Conservation (phyloP, 768 basidiomycete species). For the Phlegmacium glaucopus region DNA sequence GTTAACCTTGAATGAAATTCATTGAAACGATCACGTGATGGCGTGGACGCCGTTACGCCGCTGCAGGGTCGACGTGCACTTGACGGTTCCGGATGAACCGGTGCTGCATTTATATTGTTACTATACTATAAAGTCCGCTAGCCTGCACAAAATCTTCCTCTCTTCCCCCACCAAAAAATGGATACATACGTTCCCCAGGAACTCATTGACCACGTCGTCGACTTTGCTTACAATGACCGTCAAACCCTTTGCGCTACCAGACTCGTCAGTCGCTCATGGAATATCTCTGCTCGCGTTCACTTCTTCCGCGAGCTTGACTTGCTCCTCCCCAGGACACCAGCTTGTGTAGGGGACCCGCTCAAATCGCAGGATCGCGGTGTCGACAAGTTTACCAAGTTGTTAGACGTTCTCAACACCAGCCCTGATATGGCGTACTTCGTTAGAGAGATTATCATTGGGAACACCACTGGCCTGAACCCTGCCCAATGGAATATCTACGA, state of each 20-base stretch:
- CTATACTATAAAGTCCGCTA: neutral
- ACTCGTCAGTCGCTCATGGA: slow-evolving; percentile 19
- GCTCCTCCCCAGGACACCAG: neutral
- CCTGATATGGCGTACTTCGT: slow-evolving; percentile 9
- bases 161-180: neutral
- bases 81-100: no score
- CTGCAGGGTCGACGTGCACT: no score
- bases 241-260: slow-evolving; percentile 6
- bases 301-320: slow-evolving; percentile 19
- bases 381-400: slow-evolving; percentile 6
- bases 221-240: slow-evolving; percentile 17
- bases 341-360: neutral
- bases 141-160: neutral
- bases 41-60: no score
- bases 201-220: slow-evolving; percentile 19
- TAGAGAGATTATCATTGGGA: slow-evolving; percentile 11
- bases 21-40: no score
- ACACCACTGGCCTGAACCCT: slow-evolving; percentile 3
- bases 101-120: no score
- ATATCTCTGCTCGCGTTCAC: slow-evolving; percentile 16
- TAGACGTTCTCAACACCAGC: slow-evolving; percentile 12
- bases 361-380: neutral
- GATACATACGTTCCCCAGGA: slow-evolving; percentile 17
- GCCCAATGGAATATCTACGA: slow-evolving; percentile 4
- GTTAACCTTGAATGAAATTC: no score